Percentiles rank a stretch among this genome's conserved stretches.
Evolutionary conservation across 345 rosid species (phyloP).

Genomic region (Hibiscus syriacus): DNA sequence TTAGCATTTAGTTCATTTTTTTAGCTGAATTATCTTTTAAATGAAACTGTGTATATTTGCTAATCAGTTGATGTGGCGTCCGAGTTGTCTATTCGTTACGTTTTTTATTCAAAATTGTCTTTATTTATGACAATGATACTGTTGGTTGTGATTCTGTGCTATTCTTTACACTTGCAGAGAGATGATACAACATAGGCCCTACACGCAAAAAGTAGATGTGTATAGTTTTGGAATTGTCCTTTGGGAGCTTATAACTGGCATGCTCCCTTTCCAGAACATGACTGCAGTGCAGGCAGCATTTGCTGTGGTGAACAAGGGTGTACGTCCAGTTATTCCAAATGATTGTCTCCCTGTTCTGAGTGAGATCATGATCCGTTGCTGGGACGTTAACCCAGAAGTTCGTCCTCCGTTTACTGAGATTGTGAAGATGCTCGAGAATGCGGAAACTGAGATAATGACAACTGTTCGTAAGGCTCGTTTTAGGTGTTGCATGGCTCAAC

Average conservation of each 20-base stretch:
- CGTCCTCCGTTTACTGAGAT: constrained; percentile 44
- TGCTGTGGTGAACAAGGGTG: constrained; percentile 47
- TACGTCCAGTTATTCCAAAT: constrained; percentile 38
- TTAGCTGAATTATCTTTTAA: background rate
- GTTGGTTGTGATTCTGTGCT: background rate
- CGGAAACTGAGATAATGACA: constrained; percentile 38
- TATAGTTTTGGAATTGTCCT: constrained; percentile 54
- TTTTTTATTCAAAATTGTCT: background rate
- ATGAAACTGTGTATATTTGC: background rate
- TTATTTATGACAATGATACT: background rate
- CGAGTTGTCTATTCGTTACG: background rate
- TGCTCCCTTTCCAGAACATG: constrained; percentile 51
- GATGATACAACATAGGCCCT: constrained; percentile 55
- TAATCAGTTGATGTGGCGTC: background rate
- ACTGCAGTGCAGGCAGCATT: constrained; percentile 54
- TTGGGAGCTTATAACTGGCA: constrained; percentile 47
- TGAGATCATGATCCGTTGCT: constrained; percentile 41
- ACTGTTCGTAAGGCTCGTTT: constrained; percentile 44
- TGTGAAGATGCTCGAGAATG: constrained; percentile 41
- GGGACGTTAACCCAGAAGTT: constrained; percentile 43
- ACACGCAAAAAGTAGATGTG: constrained; percentile 49
- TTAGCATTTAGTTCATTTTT: background rate
- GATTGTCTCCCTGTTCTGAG: constrained; percentile 41
- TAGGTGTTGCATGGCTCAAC: constrained; percentile 43
- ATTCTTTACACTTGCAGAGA: constrained; percentile 27